phyloP scores from a whole-genome alignment of 192 early-diverging fungal species.

The Backusella macrospora region DNA sequence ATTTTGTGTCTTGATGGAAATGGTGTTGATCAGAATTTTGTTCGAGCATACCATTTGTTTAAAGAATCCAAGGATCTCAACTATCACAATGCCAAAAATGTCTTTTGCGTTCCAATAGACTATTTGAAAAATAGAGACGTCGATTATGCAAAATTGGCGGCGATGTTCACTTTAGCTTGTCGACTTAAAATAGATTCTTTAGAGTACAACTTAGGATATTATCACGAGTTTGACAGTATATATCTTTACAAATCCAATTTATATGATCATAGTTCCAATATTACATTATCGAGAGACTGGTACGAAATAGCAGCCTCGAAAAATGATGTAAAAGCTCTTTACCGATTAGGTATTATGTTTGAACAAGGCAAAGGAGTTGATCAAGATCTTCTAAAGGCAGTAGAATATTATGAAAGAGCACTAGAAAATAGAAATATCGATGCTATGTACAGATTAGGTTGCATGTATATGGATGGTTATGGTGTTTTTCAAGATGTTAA shows the following conservation, averaged over 20 bases:
- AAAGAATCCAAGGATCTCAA: background rate
- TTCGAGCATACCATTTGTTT: background rate
- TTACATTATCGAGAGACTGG: background rate
- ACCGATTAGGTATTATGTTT: constrained; percentile 29
- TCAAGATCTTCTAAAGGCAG: constrained; percentile 30
- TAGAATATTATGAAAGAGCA: constrained; percentile 28
- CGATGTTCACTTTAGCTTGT: background rate
- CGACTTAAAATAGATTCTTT: background rate
- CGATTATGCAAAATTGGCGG: background rate
- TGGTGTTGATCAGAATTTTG: constrained; percentile 30
- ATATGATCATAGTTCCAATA: background rate
- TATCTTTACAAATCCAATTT: background rate
- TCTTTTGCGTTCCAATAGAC: background rate
- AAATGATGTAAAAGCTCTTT: constrained; percentile 29
- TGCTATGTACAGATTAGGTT: constrained; percentile 19
- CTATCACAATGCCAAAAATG: background rate
- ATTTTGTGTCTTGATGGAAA: background rate
- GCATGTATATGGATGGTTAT: background rate
- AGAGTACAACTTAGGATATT: constrained; percentile 17
- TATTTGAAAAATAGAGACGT: background rate
- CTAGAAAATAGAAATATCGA: constrained; percentile 20
- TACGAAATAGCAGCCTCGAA: background rate
- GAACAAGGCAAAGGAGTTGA: constrained; percentile 34
- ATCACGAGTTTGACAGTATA: background rate
- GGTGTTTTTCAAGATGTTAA: background rate